Evolutionary conservation across 2,329 filamentous ascomycete species (phyloP), one percentile per base, ranked within the genome.

Genomic region (Stagonosporopsis chrysanthemi): DNA sequence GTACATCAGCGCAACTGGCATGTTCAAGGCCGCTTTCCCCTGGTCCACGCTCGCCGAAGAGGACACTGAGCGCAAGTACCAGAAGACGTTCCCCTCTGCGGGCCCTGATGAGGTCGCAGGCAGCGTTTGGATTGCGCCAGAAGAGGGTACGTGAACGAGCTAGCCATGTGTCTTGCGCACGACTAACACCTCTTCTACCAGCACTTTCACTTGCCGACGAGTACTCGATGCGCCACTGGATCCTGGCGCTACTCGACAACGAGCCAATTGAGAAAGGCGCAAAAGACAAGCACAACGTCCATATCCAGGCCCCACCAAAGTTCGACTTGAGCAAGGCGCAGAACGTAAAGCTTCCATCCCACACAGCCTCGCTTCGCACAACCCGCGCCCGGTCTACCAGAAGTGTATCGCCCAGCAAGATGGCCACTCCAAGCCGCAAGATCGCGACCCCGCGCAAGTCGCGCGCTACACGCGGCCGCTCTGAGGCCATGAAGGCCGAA

Each of bases 61-160:
- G 72, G 86, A 91, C 67, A 79, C 80, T 2, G 91, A 96, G 80
- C 89, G 91, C 73, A 87, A 84, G 69, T 93, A 92, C 78, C 88
- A 99, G 78, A 97, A 97, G 81, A 86, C 85, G 6, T 87, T 95
- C 26, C 79, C 86, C 31, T 89, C 89, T 28, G 96, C 93, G 9
- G 96, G 92, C 68, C 84, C 84, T 54, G 93, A 98, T 73, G 95
- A 98, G 82, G 92, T 95, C 28, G 95, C 95, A 24, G 95, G 95
- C 42, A 99, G 97, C 76, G 87, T 99, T 49, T 99, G 95, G 95
- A 93, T 98, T 47, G 87, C 92, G 43, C 92, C 94, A 6, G 83
- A 89, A 64, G 81, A 86, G 74, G 87, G 87, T 89, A 80, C 56
- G 71, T 71, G 28, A 38, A 26, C 8, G 28, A 35, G 31, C 28